phyloP scores from a whole-genome alignment of 768 basidiomycete species.

The Sutorius australiensis region DNA sequence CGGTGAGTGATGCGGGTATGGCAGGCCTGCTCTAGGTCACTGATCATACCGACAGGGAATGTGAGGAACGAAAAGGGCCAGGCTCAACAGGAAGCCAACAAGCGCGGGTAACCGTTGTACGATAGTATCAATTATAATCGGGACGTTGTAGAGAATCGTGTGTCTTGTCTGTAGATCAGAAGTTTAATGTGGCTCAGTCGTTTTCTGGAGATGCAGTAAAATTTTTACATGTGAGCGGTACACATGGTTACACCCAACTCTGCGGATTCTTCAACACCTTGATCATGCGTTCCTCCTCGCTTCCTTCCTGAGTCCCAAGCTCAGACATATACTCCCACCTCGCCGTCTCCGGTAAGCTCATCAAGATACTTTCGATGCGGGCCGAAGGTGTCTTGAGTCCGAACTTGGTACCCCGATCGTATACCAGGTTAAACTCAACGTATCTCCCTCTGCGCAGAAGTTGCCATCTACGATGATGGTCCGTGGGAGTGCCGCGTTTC shows the following conservation, averaged over 20 bases:
- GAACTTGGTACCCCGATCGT: conserved; percentile 86
- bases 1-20: conserved; percentile 31
- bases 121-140: background rate
- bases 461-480: conserved; percentile 85
- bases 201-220: background rate
- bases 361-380: conserved; percentile 84
- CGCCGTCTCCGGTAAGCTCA: conserved; percentile 84
- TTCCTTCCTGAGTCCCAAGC: conserved; percentile 57
- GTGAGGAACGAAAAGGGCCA: conserved; percentile 51
- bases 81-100: conserved; percentile 52
- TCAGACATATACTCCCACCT: conserved; percentile 89
- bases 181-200: background rate
- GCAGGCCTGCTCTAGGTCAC: accelerated
- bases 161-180: background rate
- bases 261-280: conserved; percentile 57
- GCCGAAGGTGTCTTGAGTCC: conserved; percentile 82
- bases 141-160: background rate
- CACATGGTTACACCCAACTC: conserved; percentile 48
- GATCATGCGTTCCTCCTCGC: conserved; percentile 63
- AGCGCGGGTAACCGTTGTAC: conserved; percentile 11
- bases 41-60: conserved; percentile 39
- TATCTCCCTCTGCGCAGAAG: conserved; percentile 86
- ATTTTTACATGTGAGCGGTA: background rate
- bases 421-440: conserved; percentile 91
- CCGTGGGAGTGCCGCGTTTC: conserved; percentile 57